phyloP scores from a whole-genome alignment of 2,329 filamentous ascomycete species.

The Pseudodiploospora longispora region DNA sequence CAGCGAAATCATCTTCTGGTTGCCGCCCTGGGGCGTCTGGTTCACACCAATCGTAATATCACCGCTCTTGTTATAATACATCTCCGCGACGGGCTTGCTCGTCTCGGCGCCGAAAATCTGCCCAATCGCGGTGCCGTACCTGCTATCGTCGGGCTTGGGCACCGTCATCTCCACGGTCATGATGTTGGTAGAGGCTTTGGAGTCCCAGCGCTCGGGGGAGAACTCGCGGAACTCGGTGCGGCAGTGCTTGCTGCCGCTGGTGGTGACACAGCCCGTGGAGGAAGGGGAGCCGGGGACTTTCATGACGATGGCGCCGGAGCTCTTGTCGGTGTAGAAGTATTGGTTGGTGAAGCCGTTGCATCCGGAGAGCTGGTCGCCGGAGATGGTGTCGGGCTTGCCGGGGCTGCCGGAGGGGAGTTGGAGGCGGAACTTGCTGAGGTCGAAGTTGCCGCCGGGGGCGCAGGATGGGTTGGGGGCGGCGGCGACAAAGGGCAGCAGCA shows the following conservation, averaged over 20 bases:
- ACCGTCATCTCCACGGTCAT: constrained; percentile 17
- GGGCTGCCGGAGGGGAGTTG: constrained; percentile 28
- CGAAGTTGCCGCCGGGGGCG: constrained; percentile 20
- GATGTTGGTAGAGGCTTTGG: constrained; percentile 14
- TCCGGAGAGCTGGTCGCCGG: constrained; percentile 21
- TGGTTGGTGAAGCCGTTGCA: constrained; percentile 25
- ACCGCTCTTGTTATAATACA: constrained; percentile 29
- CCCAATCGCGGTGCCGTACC: constrained; percentile 23
- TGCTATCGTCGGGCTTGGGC: constrained; percentile 26
- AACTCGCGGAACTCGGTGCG: constrained; percentile 33
- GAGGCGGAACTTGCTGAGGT: constrained; percentile 25
- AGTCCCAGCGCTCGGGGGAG: constrained; percentile 24
- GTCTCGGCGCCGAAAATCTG: constrained; percentile 29
- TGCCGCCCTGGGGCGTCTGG: constrained; percentile 22
- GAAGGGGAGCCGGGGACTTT: constrained; percentile 29
- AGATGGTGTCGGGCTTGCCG: constrained; percentile 16
- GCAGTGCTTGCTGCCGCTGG: constrained; percentile 31
- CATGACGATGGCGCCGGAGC: constrained; percentile 27
- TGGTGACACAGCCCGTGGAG: constrained; percentile 28
- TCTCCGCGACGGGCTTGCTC: constrained; percentile 29
- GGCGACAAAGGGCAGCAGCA: constrained; percentile 2
- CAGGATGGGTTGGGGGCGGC: constrained; percentile 7
- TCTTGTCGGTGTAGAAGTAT: constrained; percentile 28
- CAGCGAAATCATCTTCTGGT: constrained; percentile 23
- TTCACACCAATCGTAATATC: constrained; percentile 27